phyloP scores from a whole-genome alignment of 2,329 filamentous ascomycete species.

The Phyllosticta citriasiana region DNA sequence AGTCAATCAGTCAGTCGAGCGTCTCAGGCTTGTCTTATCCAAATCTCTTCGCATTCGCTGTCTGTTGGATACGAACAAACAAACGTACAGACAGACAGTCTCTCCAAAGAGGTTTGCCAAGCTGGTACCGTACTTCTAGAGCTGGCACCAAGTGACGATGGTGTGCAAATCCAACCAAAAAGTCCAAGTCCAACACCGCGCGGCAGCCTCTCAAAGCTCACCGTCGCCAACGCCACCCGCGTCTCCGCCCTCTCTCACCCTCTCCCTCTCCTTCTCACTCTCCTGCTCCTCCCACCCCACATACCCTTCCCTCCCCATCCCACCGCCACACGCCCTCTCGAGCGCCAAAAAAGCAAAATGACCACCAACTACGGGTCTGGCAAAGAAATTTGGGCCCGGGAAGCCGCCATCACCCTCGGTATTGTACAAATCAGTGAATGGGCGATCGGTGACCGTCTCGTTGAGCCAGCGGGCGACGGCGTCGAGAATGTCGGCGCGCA shows the following conservation, averaged over 20 bases:
- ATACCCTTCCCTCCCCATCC: background rate
- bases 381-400: conserved; percentile 66
- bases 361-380: conserved; percentile 71
- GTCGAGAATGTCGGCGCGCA: conserved; percentile 61
- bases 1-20: no score
- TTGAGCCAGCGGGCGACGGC: conserved; percentile 74
- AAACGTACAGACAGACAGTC: no score
- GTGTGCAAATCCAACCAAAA: no score
- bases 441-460: conserved; percentile 64
- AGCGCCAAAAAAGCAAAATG: conserved; percentile 81
- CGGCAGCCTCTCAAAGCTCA: background rate
- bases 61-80: no score
- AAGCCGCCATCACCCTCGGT: conserved; percentile 70
- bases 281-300: conserved; percentile 3
- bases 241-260: background rate
- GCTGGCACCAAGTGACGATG: no score
- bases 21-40: no score
- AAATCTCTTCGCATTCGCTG: no score
- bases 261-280: background rate
- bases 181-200: background rate
- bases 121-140: no score
- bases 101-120: no score
- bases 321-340: conserved; percentile 62
- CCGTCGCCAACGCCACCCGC: background rate
- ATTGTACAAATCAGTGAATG: conserved; percentile 73